Conservation (phyloP, 768 basidiomycete genomes). For the Lyophyllum semitale region DNA sequence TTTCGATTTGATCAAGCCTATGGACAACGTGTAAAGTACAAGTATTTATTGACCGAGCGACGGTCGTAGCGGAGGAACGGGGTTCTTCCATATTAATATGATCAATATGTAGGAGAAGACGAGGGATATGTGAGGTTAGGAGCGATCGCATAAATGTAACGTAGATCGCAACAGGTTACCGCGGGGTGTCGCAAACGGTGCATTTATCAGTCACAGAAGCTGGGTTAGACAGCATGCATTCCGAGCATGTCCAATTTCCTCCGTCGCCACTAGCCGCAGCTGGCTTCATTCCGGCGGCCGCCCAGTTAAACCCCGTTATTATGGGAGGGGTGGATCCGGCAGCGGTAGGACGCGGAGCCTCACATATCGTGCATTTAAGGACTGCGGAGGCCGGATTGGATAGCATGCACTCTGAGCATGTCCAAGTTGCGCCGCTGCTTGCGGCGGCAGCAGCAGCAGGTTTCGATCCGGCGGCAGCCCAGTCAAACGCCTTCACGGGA, state of each 20-base stretch:
- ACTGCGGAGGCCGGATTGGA: constrained; percentile 8
- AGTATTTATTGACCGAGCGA: constrained; percentile 6
- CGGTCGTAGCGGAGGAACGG: background rate
- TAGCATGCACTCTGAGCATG: constrained; percentile 11
- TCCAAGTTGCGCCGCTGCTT: constrained; percentile 4
- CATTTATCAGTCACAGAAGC: constrained; percentile 45
- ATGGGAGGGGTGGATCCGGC: constrained; percentile 17
- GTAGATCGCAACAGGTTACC: constrained; percentile 19
- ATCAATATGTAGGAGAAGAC: background rate
- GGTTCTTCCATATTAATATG: constrained; percentile 1
- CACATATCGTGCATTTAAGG: constrained; percentile 6
- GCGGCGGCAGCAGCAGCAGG: background rate
- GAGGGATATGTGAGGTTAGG: background rate
- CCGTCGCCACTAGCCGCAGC: constrained; percentile 31
- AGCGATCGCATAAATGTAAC: background rate
- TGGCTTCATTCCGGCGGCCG: constrained; percentile 58
- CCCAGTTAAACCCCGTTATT: constrained; percentile 61
- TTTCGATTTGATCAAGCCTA: constrained; percentile 2
- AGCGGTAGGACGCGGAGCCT: constrained; percentile 4
- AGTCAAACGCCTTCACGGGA: constrained; percentile 11
- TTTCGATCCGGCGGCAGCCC: constrained; percentile 14
- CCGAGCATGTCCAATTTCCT: constrained; percentile 56
- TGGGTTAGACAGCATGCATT: constrained; percentile 54
- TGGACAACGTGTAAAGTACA: constrained; percentile 11
- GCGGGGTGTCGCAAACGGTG: constrained; percentile 43